phyloP scores from a whole-genome alignment of 768 basidiomycete genomes.

The Leccinum rimulosum region DNA sequence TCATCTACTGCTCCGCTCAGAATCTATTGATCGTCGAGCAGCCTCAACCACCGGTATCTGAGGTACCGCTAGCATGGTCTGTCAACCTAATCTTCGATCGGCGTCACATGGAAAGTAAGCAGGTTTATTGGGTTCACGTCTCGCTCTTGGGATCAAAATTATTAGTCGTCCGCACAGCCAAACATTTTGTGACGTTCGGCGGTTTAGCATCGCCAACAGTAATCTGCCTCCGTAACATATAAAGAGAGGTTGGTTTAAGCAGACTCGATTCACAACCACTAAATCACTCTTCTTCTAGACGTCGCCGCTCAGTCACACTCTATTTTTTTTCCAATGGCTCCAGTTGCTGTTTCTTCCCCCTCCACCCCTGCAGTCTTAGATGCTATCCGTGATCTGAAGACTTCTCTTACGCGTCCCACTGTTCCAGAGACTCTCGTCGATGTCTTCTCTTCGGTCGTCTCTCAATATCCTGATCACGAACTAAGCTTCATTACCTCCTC shows the following conservation, averaged over 20 bases:
- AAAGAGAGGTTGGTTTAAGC: conserved; percentile 14
- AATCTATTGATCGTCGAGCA: background rate
- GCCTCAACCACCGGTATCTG: background rate
- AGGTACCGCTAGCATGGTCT: background rate
- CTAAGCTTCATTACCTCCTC: conserved; percentile 30
- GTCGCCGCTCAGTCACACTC: background rate
- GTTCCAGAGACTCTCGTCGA: conserved; percentile 22
- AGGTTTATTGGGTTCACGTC: background rate
- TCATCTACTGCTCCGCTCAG: conserved; percentile 3
- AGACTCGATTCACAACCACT: conserved; percentile 1
- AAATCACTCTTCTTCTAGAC: conserved; percentile 3
- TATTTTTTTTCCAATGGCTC: conserved; percentile 10
- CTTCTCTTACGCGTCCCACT: conserved; percentile 7
- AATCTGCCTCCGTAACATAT: conserved; percentile 13
- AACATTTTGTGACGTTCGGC: too few species aligned
- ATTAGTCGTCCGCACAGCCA: background rate
- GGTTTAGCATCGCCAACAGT: background rate
- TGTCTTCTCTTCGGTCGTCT: conserved; percentile 19
- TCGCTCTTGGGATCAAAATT: background rate
- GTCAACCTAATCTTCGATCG: conserved; percentile 9
- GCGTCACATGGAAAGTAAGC: conserved; percentile 2
- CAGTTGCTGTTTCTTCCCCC: conserved; percentile 11
- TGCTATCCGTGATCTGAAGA: conserved; percentile 11
- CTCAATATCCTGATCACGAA: conserved; percentile 22
- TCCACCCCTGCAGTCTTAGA: conserved; percentile 1